Conservation (phyloP, 106 monocot genomes). For the Amphibolis antarctica region DNA sequence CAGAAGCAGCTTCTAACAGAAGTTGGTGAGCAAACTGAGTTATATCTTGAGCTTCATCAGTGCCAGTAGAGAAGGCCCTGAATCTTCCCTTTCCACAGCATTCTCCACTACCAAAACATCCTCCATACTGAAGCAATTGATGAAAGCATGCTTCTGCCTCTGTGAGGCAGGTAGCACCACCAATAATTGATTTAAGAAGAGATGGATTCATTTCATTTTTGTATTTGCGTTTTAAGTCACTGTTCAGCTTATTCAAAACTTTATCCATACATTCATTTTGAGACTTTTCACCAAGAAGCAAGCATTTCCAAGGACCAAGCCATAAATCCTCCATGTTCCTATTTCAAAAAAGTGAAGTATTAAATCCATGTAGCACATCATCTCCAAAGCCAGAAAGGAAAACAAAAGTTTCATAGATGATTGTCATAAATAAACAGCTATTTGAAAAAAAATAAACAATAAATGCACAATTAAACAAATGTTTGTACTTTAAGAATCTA, state of each 20-base stretch:
- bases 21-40: slow-evolving; percentile 13
- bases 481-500: slow-evolving; percentile 42
- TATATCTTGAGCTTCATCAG: slow-evolving; percentile 10
- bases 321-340: slow-evolving; percentile 77
- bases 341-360: slow-evolving; percentile 9
- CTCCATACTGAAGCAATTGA: slow-evolving; percentile 54
- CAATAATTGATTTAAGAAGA: slow-evolving; percentile 39
- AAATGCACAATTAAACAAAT: background rate
- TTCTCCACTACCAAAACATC: slow-evolving; percentile 54
- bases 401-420: background rate
- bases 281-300: slow-evolving; percentile 46
- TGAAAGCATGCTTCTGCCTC: slow-evolving; percentile 50
- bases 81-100: slow-evolving; percentile 53
- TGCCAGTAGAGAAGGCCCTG: slow-evolving; percentile 27
- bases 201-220: slow-evolving; percentile 29
- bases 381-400: too few relatives aligned
- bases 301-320: slow-evolving; percentile 89
- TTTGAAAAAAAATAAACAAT: background rate
- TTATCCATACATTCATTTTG: slow-evolving; percentile 20
- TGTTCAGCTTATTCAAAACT: slow-evolving; percentile 19
- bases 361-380: background rate
- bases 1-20: slow-evolving; percentile 21
- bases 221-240: slow-evolving; percentile 29
- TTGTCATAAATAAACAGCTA: background rate
- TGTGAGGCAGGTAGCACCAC: slow-evolving; percentile 35